Evolutionary conservation across 345 rosid species (phyloP).

Genomic region (Microcos paniculata): DNA sequence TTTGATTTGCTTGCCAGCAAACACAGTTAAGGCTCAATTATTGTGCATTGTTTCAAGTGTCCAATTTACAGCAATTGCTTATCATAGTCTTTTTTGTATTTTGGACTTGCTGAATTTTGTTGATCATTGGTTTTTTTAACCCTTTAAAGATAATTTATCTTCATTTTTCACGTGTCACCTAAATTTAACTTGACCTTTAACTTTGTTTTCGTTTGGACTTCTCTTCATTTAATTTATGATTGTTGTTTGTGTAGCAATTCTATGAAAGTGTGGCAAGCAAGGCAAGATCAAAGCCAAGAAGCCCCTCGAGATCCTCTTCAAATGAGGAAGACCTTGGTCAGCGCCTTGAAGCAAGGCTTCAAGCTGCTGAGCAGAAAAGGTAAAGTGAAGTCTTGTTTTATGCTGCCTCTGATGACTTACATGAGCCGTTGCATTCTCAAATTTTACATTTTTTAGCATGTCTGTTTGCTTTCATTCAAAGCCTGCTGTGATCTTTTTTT

Average conservation of each 20-base stretch:
- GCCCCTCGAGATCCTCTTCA: slow-evolving; percentile 68
- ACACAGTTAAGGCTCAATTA: neutral
- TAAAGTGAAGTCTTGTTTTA: slow-evolving; percentile 16
- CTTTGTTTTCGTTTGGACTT: neutral
- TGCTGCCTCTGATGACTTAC: neutral
- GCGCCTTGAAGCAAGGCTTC: slow-evolving; percentile 95
- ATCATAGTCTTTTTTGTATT: neutral
- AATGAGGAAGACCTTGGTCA: slow-evolving; percentile 84
- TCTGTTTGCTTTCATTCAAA: neutral
- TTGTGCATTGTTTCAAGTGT: neutral
- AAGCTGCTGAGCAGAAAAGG: slow-evolving; percentile 96
- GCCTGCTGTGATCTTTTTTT: neutral
- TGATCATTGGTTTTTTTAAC: neutral
- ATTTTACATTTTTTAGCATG: neutral
- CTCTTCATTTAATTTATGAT: neutral
- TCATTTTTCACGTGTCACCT: neutral
- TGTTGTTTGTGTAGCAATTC: slow-evolving; percentile 61
- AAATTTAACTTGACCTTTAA: neutral
- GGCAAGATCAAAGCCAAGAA: slow-evolving; percentile 83
- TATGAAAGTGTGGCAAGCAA: slow-evolving; percentile 78
- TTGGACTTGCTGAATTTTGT: neutral
- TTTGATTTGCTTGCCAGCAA: neutral
- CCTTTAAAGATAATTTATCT: neutral
- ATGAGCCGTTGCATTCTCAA: neutral
- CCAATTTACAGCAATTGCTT: neutral